A percentile compares a stretch with the other conserved stretches of the same genome.
Evolutionary conservation across 2,329 filamentous ascomycete genomes (phyloP).

Genomic region (Verticillium alfalfae): DNA sequence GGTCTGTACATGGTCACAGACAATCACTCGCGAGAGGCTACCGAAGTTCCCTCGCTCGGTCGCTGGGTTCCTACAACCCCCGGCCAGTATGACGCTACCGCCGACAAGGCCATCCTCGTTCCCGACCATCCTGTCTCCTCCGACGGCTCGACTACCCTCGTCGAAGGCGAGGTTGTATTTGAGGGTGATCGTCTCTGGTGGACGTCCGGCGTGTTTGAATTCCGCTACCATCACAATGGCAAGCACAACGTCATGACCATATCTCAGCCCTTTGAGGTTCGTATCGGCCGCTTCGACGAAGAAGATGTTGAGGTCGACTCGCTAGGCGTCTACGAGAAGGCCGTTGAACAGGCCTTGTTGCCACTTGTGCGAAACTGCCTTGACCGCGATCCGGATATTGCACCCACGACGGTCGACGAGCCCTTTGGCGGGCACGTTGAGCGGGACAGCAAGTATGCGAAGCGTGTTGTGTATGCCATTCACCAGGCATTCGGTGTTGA

Average conservation of each 20-base stretch:
- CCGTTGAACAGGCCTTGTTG: slow-evolving; percentile 72
- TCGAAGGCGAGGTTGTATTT: slow-evolving; percentile 80
- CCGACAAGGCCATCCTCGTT: slow-evolving; percentile 70
- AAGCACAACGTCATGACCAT: slow-evolving; percentile 92
- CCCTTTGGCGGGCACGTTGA: slow-evolving; percentile 81
- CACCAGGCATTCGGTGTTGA: slow-evolving; percentile 97
- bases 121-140: slow-evolving; percentile 55
- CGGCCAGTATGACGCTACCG: slow-evolving; percentile 70
- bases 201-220: slow-evolving; percentile 94
- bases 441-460: slow-evolving; percentile 81
- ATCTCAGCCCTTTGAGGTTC: slow-evolving; percentile 87
- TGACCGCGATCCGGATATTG: slow-evolving; percentile 85
- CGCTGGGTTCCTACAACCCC: slow-evolving; percentile 81
- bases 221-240: slow-evolving; percentile 92
- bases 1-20: slow-evolving; percentile 95
- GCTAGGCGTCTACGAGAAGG: slow-evolving; percentile 56
- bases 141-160: slow-evolving; percentile 51
- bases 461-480: slow-evolving; percentile 87
- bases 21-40: slow-evolving; percentile 79
- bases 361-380: slow-evolving; percentile 88
- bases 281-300: slow-evolving; percentile 72
- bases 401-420: slow-evolving; percentile 73
- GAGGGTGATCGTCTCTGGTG: slow-evolving; percentile 93
- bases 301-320: slow-evolving; percentile 61
- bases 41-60: slow-evolving; percentile 78